phyloP scores from a whole-genome alignment of 1,284 basidiomycete species.

The Apiotrichum sp. region DNA sequence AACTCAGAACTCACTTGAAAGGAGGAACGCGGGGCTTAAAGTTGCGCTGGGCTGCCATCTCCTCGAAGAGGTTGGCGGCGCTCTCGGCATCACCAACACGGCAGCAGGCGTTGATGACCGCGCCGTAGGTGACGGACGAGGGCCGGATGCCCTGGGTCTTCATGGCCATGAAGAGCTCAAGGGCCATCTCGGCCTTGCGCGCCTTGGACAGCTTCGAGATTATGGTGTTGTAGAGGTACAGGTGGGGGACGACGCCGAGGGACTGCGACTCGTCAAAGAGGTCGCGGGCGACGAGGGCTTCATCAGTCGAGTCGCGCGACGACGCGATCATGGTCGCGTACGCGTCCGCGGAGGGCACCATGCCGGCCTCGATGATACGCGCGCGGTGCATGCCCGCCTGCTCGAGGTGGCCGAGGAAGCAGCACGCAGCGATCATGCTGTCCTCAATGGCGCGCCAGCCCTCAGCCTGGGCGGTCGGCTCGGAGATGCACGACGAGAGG shows the following conservation, averaged over 20 bases:
- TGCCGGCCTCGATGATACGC: constrained; percentile 70
- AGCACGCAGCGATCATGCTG: constrained; percentile 76
- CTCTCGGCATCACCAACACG: constrained; percentile 82
- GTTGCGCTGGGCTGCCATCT: constrained; percentile 69
- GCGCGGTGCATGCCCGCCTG: constrained; percentile 71
- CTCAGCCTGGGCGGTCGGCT: constrained; percentile 41
- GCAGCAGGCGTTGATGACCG: constrained; percentile 84
- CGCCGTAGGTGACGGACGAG: constrained; percentile 88
- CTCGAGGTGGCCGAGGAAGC: constrained; percentile 71
- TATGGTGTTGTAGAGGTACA: constrained; percentile 90
- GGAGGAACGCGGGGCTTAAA: constrained; percentile 89
- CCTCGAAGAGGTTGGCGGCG: constrained; percentile 75
- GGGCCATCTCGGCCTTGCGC: constrained; percentile 77
- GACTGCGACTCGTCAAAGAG: constrained; percentile 74
- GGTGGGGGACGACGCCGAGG: constrained; percentile 66
- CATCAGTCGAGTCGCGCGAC: constrained; percentile 88
- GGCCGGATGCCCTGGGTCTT: constrained; percentile 56
- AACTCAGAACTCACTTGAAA: constrained; percentile 49
- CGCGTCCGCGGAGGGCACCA: constrained; percentile 76
- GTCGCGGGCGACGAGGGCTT: constrained; percentile 74
- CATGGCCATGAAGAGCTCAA: constrained; percentile 81
- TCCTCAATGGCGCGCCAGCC: constrained; percentile 78
- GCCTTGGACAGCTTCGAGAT: constrained; percentile 91
- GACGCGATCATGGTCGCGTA: constrained; percentile 83
- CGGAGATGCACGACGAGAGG: constrained; percentile 46